Evolutionary conservation across 176 grass and related monocot genomes (phyloP).

Genomic region (Chloris gayana): DNA sequence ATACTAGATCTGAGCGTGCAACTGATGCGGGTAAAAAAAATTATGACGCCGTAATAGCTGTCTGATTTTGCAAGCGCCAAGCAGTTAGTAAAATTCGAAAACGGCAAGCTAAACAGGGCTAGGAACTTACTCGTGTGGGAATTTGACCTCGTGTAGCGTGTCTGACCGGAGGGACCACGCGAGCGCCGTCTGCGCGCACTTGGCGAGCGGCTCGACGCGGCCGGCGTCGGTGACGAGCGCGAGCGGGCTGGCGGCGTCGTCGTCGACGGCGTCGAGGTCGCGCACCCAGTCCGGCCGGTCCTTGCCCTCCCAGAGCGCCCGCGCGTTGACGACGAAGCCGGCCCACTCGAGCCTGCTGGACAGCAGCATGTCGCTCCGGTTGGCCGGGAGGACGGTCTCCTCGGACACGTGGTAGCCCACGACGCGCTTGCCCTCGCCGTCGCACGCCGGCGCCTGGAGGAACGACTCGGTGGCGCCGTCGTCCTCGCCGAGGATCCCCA

Average conservation of each 20-base stretch:
- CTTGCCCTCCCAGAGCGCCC: conserved; percentile 59
- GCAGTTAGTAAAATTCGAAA: conserved; percentile 1
- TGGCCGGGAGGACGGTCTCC: conserved; percentile 47
- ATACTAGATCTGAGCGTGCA: conserved; percentile 39
- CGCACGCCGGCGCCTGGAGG: conserved; percentile 86
- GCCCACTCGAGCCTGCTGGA: conserved; percentile 77
- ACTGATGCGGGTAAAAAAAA: not conserved
- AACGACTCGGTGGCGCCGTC: conserved; percentile 54
- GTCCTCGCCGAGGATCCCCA: conserved; percentile 70
- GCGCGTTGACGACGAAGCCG: conserved; percentile 76
- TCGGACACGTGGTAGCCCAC: conserved; percentile 70
- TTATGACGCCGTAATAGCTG: not conserved
- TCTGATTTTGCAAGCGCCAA: too few species aligned
- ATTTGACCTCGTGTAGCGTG: conserved; percentile 63
- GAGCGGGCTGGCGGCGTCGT: conserved; percentile 52
- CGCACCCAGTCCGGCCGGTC: conserved; percentile 63
- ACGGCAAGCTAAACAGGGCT: not conserved
- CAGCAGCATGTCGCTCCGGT: conserved; percentile 53
- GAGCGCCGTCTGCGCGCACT: conserved; percentile 67
- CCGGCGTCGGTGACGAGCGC: conserved; percentile 66
- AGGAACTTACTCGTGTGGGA: conserved; percentile 77
- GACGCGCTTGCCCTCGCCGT: conserved; percentile 54
- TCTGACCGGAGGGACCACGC: conserved; percentile 89
- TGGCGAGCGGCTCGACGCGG: conserved; percentile 71
- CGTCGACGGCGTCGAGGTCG: conserved; percentile 65